These are phyloP conservation scores for Juncus inflexus DNA, from an alignment of 176 grass and related monocot species.

Conservation along the genomic window DNA sequence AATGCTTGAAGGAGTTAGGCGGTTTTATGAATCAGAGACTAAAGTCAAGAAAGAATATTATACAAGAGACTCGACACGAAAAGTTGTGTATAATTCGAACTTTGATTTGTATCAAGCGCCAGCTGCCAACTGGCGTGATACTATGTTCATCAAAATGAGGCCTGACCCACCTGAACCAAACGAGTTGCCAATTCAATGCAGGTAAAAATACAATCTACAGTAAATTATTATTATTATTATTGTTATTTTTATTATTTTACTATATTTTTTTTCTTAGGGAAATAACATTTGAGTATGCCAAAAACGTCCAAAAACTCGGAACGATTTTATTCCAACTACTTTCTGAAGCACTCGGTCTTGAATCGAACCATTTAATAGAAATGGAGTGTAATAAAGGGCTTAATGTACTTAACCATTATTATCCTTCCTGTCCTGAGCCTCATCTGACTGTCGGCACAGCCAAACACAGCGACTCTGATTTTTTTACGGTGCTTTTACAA, in stretches of 20 bases:
- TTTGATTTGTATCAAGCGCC: conserved; percentile 26
- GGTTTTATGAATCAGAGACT: conserved; percentile 9
- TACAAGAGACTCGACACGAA: conserved; percentile 4
- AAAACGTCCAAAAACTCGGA: not conserved
- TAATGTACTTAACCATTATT: conserved; percentile 29
- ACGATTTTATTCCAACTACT: not conserved
- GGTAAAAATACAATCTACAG: not conserved
- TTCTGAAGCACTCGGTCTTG: conserved; percentile 16
- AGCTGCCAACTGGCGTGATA: conserved; percentile 24
- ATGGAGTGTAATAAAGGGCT: conserved; percentile 20
- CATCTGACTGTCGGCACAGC: conserved; percentile 17
- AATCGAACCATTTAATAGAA: not conserved
- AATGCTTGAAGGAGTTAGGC: conserved; percentile 22
- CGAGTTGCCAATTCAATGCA: conserved; percentile 18
- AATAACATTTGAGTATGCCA: not conserved
- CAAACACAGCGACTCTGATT: conserved; percentile 32
- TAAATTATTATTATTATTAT: no score
- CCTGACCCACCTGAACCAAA: conserved; percentile 13
- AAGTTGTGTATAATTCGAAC: conserved; percentile 8
- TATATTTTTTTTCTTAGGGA: conserved; percentile 11
- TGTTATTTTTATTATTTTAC: no score
- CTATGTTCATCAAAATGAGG: conserved; percentile 7
- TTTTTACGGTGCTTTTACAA: conserved; percentile 45
- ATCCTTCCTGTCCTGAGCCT: conserved; percentile 44
- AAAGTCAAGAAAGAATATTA: conserved; percentile 25